Conservation (phyloP, 2,329 filamentous ascomycete genomes). For the Pseudogymnoascus sp. region DNA sequence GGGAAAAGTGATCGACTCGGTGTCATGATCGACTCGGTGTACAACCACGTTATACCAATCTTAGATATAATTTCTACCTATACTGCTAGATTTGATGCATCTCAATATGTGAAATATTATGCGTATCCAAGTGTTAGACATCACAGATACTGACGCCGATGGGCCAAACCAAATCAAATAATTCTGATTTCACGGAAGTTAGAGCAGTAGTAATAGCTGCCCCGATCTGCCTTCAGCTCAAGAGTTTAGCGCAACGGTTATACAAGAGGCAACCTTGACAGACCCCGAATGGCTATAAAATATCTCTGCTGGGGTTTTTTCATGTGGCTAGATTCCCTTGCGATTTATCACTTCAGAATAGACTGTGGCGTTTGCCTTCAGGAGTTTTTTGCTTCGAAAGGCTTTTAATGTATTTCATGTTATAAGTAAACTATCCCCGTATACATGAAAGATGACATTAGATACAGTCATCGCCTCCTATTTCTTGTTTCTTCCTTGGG, state of each 20-base stretch:
- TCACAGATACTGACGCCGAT: background rate
- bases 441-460: background rate
- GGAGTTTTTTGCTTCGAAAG: background rate
- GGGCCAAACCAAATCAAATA: background rate
- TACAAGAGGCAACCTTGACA: background rate
- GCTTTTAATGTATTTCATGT: background rate
- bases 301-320: background rate
- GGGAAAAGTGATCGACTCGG: too few relatives aligned
- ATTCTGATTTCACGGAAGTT: background rate
- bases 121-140: background rate
- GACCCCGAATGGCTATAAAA: background rate
- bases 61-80: background rate
- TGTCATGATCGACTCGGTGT: too few relatives aligned
- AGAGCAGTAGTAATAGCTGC: background rate
- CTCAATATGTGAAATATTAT: background rate
- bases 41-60: background rate
- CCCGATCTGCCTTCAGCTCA: background rate
- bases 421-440: background rate
- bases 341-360: background rate
- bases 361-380: background rate
- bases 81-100: background rate
- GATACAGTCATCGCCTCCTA: background rate
- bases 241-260: background rate
- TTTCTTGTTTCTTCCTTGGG: conserved; percentile 5
- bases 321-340: background rate